phyloP scores from a whole-genome alignment of 805 yeast species.

The Candida silvicultrix region DNA sequence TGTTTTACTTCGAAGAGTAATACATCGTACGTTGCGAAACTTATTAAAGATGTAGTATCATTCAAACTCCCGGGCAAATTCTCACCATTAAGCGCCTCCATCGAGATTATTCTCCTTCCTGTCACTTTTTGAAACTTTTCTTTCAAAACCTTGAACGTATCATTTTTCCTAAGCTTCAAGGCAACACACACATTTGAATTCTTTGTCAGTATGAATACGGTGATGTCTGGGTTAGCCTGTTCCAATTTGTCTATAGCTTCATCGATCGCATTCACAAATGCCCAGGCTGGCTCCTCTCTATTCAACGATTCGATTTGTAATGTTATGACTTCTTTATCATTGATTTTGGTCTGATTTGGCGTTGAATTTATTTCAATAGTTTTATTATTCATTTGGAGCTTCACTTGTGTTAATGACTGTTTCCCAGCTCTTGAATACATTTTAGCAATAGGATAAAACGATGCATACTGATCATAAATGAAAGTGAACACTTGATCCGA shows the following conservation, averaged over 20 bases:
- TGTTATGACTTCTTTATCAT: not conserved
- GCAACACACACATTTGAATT: not conserved
- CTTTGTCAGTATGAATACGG: not conserved
- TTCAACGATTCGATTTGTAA: no score
- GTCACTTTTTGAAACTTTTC: not conserved
- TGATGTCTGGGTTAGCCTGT: not conserved
- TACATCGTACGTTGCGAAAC: not conserved
- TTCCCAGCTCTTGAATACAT: not conserved
- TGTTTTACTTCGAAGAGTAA: not conserved
- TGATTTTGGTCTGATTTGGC: not conserved
- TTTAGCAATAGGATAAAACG: not conserved
- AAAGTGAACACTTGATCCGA: not conserved
- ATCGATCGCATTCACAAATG: not conserved
- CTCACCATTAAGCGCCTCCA: no score
- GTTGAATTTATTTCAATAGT: not conserved
- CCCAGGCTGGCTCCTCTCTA: not conserved
- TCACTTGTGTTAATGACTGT: not conserved
- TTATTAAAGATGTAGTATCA: not conserved
- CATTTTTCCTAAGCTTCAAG: not conserved
- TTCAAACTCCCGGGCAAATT: no score
- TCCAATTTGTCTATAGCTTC: not conserved
- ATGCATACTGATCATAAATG: not conserved
- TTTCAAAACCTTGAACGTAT: not conserved
- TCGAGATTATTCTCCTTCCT: no score
- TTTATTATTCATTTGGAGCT: not conserved